Percentiles rank a stretch among this genome's conserved stretches.
These are phyloP conservation scores for Dothideomycetes sp. DNA, from an alignment of 2,329 filamentous ascomycete genomes.

Conservation along the genomic window DNA sequence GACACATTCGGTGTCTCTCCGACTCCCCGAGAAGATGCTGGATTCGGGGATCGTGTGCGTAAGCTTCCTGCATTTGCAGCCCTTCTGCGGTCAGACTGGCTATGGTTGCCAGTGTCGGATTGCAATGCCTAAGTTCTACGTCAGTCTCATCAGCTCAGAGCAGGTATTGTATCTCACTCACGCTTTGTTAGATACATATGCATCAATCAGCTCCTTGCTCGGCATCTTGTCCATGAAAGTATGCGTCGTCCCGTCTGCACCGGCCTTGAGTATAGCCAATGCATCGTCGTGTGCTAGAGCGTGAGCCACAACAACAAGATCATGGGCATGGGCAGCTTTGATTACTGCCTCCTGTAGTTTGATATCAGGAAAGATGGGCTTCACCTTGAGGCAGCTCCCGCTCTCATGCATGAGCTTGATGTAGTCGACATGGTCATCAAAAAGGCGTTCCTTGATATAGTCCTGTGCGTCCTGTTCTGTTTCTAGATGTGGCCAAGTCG, in stretches of 20 bases:
- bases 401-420: constrained; percentile 43
- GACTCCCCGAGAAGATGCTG: constrained; percentile 22
- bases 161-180: not conserved
- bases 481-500: constrained; percentile 37
- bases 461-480: constrained; percentile 28
- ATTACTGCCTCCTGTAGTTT: constrained; percentile 36
- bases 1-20: constrained; percentile 25
- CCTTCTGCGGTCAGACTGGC: constrained; percentile 31
- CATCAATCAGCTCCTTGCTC: constrained; percentile 27
- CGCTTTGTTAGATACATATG: constrained; percentile 30
- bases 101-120: constrained; percentile 30
- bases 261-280: constrained; percentile 28
- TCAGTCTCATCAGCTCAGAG: not conserved
- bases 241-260: constrained; percentile 34
- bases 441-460: constrained; percentile 29
- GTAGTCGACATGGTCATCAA: constrained; percentile 33
- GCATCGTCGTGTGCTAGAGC: constrained; percentile 28
- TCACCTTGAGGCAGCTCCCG: constrained; percentile 28
- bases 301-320: constrained; percentile 30
- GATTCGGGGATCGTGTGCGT: constrained; percentile 29
- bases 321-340: constrained; percentile 25
- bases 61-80: constrained; percentile 25
- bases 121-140: constrained; percentile 19
- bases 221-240: constrained; percentile 30
- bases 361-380: constrained; percentile 28